Percentiles rank a stretch among this genome's conserved stretches.
Conservation (phyloP, 306 rosid genomes). For the Benincasa hispida region DNA sequence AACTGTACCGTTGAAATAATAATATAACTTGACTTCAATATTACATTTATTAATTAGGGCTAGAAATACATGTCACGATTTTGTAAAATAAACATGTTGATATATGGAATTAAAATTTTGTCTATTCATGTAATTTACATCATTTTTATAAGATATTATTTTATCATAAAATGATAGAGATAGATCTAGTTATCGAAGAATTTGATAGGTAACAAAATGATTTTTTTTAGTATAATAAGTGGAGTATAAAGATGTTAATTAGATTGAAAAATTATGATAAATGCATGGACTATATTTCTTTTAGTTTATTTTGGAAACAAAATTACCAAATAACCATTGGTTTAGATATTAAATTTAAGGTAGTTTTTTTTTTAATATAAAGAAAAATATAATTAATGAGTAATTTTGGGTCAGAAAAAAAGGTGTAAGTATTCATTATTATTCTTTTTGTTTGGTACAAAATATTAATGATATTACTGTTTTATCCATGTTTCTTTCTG, state of each 20-base stretch:
- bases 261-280: too few relatives aligned
- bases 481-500: constrained; percentile 1
- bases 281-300: neutral
- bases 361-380: too few relatives aligned
- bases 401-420: neutral
- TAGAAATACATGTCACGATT: neutral
- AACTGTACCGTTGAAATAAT: too few relatives aligned
- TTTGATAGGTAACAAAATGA: too few relatives aligned
- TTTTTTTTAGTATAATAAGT: too few relatives aligned
- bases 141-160: too few relatives aligned
- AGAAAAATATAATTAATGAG: neutral
- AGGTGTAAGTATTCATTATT: neutral
- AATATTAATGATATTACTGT: neutral
- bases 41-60: neutral
- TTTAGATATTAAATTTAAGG: too few relatives aligned
- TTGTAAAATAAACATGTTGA: too few relatives aligned
- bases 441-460: constrained; percentile 7
- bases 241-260: too few relatives aligned
- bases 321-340: neutral
- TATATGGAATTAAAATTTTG: too few relatives aligned
- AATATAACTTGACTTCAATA: neutral
- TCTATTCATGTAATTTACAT: neutral
- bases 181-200: too few relatives aligned
- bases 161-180: too few relatives aligned
- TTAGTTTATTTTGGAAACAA: neutral